Evolutionary conservation across 768 basidiomycete genomes (phyloP).

Genomic region (Boletus reticulatus): DNA sequence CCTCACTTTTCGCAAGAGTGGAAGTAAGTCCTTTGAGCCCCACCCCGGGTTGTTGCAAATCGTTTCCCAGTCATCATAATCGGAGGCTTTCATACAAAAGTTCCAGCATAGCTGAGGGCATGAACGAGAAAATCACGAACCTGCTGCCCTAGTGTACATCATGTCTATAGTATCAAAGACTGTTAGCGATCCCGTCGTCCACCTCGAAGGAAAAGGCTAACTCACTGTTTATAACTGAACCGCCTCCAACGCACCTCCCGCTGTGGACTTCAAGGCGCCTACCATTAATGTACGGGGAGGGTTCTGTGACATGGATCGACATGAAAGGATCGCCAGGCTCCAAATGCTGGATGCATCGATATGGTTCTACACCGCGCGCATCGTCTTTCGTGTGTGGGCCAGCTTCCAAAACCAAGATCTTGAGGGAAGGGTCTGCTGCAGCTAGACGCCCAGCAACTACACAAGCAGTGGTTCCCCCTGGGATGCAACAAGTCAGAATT

Average conservation of each 20-base stretch:
- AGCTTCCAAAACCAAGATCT: slow-evolving; percentile 28
- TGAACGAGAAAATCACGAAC: neutral
- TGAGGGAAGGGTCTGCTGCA: slow-evolving; percentile 22
- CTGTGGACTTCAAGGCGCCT: slow-evolving; percentile 16
- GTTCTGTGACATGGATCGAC: slow-evolving; percentile 15
- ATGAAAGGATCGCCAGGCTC: slow-evolving; percentile 15
- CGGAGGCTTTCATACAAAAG: slow-evolving; percentile 37
- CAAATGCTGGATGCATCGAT: slow-evolving; percentile 19
- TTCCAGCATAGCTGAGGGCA: neutral
- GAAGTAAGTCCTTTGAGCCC: neutral
- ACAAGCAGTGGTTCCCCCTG: slow-evolving; percentile 37
- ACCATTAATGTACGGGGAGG: slow-evolving; percentile 12
- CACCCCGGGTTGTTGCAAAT: slow-evolving; percentile 7
- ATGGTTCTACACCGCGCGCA: slow-evolving; percentile 22
- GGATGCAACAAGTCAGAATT: neutral
- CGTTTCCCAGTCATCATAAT: slow-evolving; percentile 42
- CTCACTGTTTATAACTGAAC: neutral
- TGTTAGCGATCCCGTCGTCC: neutral
- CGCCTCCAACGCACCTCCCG: slow-evolving; percentile 11
- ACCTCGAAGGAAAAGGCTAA: neutral
- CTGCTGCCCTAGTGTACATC: slow-evolving; percentile 2
- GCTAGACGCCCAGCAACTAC: slow-evolving; percentile 31
- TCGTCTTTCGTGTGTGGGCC: slow-evolving; percentile 26
- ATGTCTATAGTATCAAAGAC: neutral
- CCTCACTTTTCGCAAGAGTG: neutral